Base-by-base conservation (phyloP, 2,329 filamentous ascomycete species). In the Pseudogymnoascus sp. region DNA sequence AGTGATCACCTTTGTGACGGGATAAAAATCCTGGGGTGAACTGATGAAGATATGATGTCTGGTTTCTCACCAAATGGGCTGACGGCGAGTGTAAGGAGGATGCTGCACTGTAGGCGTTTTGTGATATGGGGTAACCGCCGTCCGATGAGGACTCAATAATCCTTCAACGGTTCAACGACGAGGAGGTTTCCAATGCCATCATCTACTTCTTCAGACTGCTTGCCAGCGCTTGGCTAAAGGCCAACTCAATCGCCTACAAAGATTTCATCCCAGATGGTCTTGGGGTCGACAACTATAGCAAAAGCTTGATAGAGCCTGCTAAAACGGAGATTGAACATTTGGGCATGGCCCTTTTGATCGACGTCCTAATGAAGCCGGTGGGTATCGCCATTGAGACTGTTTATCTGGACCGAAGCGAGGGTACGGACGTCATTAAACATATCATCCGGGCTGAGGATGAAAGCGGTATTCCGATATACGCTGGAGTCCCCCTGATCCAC, bases 261-360 rank as follows among this genome's bases (percentile, higher is more conserved):
- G 83, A 84, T 6, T 97, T 91, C 71, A 81, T 96, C 59, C 77
- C 75, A n/a, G 71, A 73, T 36, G 78, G 78, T 8, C 59, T 77
- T 58, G 77, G 79, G 2, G 77, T 94, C 36, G 80, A 84, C 12
- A 78, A 84, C 22, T 93, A 94, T 73, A 90, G 88, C 71, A 73
- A 80, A 38, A 80, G 82, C 12, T 82, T 81, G 63, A 85, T 97
- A 65, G 88, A 96, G 71, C 84, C 88, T 0, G 81, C 87, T 14
- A 82, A 87, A 66, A 84, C 86, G 58, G 93, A 97, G 75, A 96
- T 97, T 64, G 94, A 99, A 67, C 86, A 97, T 68, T 77, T 96
- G n/a, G 90, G 90, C 43, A 80, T 97, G 64, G 84, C 84, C 63
- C 84, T 90, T 2, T 78, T 97, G 58, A 83, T 88, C 64, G 86